Conservation (phyloP, 345 rosid genomes). For the Arabidopsis arenosa region DNA sequence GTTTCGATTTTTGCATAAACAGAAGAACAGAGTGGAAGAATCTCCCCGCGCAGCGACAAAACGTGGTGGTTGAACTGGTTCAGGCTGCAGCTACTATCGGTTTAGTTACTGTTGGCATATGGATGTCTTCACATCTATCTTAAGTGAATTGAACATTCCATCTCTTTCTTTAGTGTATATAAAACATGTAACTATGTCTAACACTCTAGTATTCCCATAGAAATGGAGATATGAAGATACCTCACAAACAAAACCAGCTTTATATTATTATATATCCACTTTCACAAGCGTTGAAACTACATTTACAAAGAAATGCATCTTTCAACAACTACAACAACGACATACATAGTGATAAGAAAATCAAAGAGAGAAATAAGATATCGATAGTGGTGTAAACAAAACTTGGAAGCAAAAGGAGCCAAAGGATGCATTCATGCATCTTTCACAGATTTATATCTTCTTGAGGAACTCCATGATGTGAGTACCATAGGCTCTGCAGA, state of each 20-base stretch:
- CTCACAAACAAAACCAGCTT: constrained; percentile 14
- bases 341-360: neutral
- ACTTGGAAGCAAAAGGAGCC: constrained; percentile 10
- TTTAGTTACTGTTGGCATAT: constrained; percentile 72
- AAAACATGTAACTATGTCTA: constrained; percentile 34
- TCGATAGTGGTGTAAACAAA: constrained; percentile 16
- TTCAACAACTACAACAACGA: neutral
- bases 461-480: constrained; percentile 39
- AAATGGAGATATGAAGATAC: constrained; percentile 35
- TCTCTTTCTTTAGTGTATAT: constrained; percentile 36
- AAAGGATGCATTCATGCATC: neutral
- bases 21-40: constrained; percentile 77
- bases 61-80: constrained; percentile 58
- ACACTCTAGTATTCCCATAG: constrained; percentile 27
- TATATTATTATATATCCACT: neutral
- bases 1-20: constrained; percentile 25
- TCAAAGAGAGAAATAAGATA: neutral
- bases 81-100: constrained; percentile 85
- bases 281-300: constrained; percentile 7
- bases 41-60: constrained; percentile 65
- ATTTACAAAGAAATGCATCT: constrained; percentile 3
- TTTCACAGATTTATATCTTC: constrained; percentile 1
- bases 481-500: constrained; percentile 33
- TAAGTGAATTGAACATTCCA: constrained; percentile 38
- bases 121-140: constrained; percentile 71